Evolutionary conservation across 345 rosid genomes (phyloP).

Genomic region (Heritiera littoralis): DNA sequence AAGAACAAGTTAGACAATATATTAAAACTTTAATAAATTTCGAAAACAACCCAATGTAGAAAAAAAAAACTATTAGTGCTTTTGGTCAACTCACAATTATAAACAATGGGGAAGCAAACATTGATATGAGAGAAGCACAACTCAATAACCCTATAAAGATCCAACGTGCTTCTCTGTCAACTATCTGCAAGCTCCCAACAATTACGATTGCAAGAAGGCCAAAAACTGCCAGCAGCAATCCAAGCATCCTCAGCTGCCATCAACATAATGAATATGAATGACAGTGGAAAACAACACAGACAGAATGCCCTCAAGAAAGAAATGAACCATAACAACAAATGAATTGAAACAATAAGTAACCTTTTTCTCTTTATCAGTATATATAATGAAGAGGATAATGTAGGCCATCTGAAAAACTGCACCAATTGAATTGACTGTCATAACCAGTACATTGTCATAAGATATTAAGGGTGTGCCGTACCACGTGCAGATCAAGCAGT

Average conservation of each 20-base stretch:
- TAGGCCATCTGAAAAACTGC: constrained; percentile 70
- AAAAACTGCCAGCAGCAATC: constrained; percentile 54
- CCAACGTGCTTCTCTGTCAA: constrained; percentile 38
- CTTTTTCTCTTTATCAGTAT: constrained; percentile 62
- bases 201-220: constrained; percentile 47
- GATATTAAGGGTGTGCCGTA: constrained; percentile 79
- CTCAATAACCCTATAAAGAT: constrained; percentile 65
- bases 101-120: constrained; percentile 93
- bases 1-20: neutral
- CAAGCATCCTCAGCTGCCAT: constrained; percentile 60
- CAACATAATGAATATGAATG: constrained; percentile 14
- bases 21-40: neutral
- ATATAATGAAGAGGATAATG: constrained; percentile 52
- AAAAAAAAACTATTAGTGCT: neutral
- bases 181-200: constrained; percentile 63
- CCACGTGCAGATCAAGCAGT: constrained; percentile 84
- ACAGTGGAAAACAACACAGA: neutral
- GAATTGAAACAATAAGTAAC: constrained; percentile 34
- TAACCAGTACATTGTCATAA: constrained; percentile 49
- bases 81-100: constrained; percentile 62
- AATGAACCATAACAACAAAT: neutral
- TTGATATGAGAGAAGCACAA: constrained; percentile 67
- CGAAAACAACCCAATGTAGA: neutral
- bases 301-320: constrained; percentile 4
- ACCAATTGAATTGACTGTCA: constrained; percentile 76